Base-by-base conservation (phyloP, 1,284 basidiomycete genomes). In the Xerocomus nothofagi region DNA sequence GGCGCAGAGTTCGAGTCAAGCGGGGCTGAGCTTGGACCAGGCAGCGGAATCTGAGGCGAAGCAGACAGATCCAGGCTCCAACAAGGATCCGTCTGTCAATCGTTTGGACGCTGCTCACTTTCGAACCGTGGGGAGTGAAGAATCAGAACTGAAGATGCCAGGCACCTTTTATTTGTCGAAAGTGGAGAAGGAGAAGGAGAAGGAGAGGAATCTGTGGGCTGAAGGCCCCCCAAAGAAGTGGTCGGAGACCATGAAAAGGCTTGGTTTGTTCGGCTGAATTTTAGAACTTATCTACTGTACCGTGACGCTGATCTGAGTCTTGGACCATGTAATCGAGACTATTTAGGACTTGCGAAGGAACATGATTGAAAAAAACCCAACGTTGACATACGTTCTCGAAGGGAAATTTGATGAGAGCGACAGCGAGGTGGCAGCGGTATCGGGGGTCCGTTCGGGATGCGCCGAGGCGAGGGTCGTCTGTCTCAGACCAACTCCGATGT, bases 141-240 rank as follows among this genome's bases (percentile, higher is more conserved):
- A 72, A 49, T 60, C 67, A n/a, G 71, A 69, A 30, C 53, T 73
- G 50, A 58, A 41, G 50, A 79, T 81, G 58, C 79, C 79, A 1
- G 80, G 79, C 4, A 74, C 75, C 31, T 79, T 80, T 51, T 63
- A 72, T 53, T 38, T 70, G 8, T 58, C 62, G 20, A 57, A 50
- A 11, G 55, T 44, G 11, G 56, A 58, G 21, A 45, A 45, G 38
- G 49, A 47, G 21, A 17, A n/a, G 11, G 56, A 58, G 21, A 45
- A 45, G 38, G 49, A 47, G 21, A 17, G 17, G 29, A 20, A 5
- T 30, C 43, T 8, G 11, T 34, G 47, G 34, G 11, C 31, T 10
- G 40, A 21, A 7, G 40, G 33, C 30, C 52, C 54, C 30, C 52
- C 54, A 23, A 53, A 30, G 32, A 54, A 32, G 20, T 69, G 63